A percentile compares a stretch with the other conserved stretches of the same genome.
phyloP scores from a whole-genome alignment of 257 asterid genomes.

The Solanum piurae region DNA sequence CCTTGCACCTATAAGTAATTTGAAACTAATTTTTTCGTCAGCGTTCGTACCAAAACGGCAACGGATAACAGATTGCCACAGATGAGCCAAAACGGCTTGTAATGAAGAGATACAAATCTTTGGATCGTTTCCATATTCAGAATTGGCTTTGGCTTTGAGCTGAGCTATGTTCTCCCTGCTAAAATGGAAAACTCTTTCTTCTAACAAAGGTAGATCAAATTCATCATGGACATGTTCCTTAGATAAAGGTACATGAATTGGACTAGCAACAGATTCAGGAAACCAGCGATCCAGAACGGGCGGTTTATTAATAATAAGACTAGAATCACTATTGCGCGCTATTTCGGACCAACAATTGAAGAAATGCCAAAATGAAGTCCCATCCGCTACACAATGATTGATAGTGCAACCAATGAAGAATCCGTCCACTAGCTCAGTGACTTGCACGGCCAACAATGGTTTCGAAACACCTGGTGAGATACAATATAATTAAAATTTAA shows the following conservation, averaged over 20 bases:
- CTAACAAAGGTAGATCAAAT: not conserved
- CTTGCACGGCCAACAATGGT: slow-evolving; percentile 30
- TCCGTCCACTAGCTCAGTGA: slow-evolving; percentile 35
- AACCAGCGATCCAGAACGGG: slow-evolving; percentile 19
- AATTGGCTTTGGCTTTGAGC: not conserved
- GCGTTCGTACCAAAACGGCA: not conserved
- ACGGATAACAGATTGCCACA: slow-evolving; percentile 21
- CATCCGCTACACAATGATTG: slow-evolving; percentile 32
- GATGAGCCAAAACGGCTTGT: slow-evolving; percentile 31
- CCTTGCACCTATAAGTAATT: slow-evolving; percentile 13
- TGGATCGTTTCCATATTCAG: slow-evolving; percentile 3
- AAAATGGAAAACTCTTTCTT: slow-evolving; percentile 28
- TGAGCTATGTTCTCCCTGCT: not conserved
- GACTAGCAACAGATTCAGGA: not conserved
- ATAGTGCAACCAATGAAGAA: slow-evolving; percentile 23
- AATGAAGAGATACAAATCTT: slow-evolving; percentile 22
- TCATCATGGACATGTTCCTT: not conserved
- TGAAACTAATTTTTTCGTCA: not conserved
- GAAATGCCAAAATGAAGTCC: slow-evolving; percentile 44
- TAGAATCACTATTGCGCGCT: not conserved
- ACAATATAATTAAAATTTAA: too few species aligned
- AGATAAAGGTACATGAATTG: slow-evolving; percentile 4
- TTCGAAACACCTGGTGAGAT: slow-evolving; percentile 1
- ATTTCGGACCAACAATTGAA: slow-evolving; percentile 42
- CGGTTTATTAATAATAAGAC: not conserved